Conservation (phyloP, 176 grass and related monocot species). For the Musa troglodytarum region DNA sequence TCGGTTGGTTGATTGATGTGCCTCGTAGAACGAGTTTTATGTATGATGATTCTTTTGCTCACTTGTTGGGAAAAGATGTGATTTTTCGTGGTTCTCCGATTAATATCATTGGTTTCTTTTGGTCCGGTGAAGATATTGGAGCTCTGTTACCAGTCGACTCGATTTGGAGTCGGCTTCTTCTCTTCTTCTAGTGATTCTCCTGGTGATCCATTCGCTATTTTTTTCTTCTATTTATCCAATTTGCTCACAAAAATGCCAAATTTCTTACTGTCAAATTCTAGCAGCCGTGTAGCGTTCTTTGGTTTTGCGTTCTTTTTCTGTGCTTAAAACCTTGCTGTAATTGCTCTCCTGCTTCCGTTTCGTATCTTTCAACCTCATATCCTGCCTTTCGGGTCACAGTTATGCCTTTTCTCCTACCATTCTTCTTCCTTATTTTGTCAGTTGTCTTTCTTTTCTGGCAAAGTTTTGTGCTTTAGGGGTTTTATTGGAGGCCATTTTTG, state of each 20-base stretch:
- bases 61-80: neutral
- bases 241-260: neutral
- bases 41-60: neutral
- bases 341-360: neutral
- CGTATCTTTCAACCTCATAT: neutral
- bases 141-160: neutral
- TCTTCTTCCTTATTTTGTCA: neutral
- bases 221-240: neutral
- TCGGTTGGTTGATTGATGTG: conserved; percentile 4
- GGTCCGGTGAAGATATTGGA: neutral
- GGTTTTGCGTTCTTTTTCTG: neutral
- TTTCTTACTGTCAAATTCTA: neutral
- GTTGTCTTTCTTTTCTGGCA: neutral
- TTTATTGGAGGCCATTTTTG: neutral
- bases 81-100: neutral
- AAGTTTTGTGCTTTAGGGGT: neutral
- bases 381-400: neutral
- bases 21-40: neutral
- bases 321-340: neutral
- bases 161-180: neutral
- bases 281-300: neutral
- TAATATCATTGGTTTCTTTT: neutral
- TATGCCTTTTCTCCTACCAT: neutral
- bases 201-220: neutral
- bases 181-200: neutral